A percentile compares a stretch with the other conserved stretches of the same genome.
phyloP scores from a whole-genome alignment of 768 basidiomycete species.

The Hypholoma fasciculare region DNA sequence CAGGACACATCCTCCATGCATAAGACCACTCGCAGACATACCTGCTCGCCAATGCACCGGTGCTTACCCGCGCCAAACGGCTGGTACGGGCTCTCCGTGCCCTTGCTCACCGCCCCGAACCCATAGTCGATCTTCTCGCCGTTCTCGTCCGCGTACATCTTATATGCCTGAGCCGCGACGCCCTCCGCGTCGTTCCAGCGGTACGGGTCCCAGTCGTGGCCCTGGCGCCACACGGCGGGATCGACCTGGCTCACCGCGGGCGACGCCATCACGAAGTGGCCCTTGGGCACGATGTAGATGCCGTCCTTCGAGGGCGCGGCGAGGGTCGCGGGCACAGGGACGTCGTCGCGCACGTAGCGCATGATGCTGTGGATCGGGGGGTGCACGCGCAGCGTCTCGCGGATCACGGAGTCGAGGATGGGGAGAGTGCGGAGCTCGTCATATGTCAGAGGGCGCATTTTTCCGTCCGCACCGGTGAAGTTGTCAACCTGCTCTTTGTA shows the following conservation, averaged over 20 bases:
- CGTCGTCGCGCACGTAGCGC: conserved; percentile 87
- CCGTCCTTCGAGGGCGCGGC: conserved; percentile 73
- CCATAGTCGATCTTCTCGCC: conserved; percentile 97
- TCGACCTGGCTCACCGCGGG: conserved; percentile 90
- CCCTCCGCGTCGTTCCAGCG: conserved; percentile 89
- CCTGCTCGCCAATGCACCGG: conserved; percentile 92
- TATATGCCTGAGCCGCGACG: conserved; percentile 76
- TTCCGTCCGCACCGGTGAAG: conserved; percentile 80
- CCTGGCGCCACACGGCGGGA: conserved; percentile 75
- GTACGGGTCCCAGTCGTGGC: conserved; percentile 71
- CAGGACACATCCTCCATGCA: background rate
- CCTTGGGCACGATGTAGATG: conserved; percentile 86
- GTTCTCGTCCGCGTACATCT: conserved; percentile 68
- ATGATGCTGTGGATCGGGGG: conserved; percentile 96
- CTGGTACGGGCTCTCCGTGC: conserved; percentile 94
- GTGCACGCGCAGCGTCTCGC: conserved; percentile 91
- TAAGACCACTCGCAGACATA: conserved; percentile 24
- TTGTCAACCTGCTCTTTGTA: conserved; percentile 88
- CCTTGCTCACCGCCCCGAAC: conserved; percentile 94
- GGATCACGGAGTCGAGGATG: conserved; percentile 84
- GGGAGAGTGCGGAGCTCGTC: conserved; percentile 86
- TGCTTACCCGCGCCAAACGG: conserved; percentile 98
- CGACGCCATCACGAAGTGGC: conserved; percentile 86
- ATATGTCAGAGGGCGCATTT: conserved; percentile 76
- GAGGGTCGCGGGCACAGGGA: conserved; percentile 79